Evolutionary conservation across 768 basidiomycete species (phyloP).

Genomic region (Rhodosporidiobolus odoratus): DNA sequence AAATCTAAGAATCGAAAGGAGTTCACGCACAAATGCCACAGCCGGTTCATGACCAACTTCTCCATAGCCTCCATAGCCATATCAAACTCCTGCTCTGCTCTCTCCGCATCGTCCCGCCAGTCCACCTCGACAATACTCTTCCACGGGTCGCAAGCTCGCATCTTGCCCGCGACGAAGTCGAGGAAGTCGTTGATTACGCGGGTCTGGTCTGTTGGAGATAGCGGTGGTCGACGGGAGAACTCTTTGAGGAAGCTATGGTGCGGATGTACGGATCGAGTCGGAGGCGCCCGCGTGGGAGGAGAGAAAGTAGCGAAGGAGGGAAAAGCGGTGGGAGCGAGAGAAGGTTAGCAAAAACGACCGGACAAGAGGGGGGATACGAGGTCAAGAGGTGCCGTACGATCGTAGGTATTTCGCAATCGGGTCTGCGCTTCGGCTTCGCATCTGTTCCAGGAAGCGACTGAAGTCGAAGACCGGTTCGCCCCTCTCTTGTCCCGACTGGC

Average conservation of each 20-base stretch:
- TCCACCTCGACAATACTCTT: slow-evolving; percentile 12
- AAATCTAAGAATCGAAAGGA: no score
- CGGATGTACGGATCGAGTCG: no score
- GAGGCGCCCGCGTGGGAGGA: not conserved
- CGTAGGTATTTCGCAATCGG: slow-evolving; percentile 90
- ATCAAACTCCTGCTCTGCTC: slow-evolving; percentile 78
- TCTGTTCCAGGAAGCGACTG: slow-evolving; percentile 88
- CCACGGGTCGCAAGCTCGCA: slow-evolving; percentile 70
- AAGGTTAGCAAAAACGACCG: no score
- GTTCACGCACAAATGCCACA: slow-evolving; percentile 89
- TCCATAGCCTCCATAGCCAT: slow-evolving; percentile 99
- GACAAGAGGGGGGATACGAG: not conserved
- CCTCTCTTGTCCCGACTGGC: not conserved
- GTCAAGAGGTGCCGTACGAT: slow-evolving; percentile 69
- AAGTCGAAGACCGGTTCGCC: slow-evolving; percentile 64
- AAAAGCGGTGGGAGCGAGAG: not conserved
- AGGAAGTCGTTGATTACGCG: slow-evolving; percentile 94
- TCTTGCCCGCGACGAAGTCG: slow-evolving; percentile 80
- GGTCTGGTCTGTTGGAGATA: slow-evolving; percentile 74
- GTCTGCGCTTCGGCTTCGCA: slow-evolving; percentile 79
- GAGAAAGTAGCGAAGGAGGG: not conserved
- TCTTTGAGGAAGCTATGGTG: slow-evolving; percentile 87
- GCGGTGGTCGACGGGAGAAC: slow-evolving; percentile 51
- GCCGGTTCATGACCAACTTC: slow-evolving; percentile 96
- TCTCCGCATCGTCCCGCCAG: slow-evolving; percentile 53